Evolutionary conservation across 306 rosid genomes (phyloP).

Genomic region (Cucurbita ficifolia): DNA sequence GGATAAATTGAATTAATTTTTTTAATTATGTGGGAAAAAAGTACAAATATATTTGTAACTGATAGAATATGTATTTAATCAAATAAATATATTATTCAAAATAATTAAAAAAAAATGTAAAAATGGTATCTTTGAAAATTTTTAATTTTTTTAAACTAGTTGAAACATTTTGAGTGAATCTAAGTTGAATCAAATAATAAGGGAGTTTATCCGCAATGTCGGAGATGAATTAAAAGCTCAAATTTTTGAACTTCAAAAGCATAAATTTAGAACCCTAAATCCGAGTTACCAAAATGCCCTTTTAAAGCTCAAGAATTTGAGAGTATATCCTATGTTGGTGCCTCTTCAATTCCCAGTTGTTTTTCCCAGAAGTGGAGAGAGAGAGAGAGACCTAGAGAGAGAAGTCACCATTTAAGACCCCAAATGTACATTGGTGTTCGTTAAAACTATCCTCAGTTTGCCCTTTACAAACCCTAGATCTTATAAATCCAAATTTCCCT

Average conservation of each 20-base stretch:
- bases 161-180: neutral
- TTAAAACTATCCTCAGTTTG: conserved; percentile 19
- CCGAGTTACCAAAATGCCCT: neutral
- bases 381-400: neutral
- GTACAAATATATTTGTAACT: no score
- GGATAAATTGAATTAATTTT: no score
- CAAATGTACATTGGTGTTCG: conserved; percentile 31
- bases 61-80: no score
- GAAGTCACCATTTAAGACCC: conserved; percentile 35
- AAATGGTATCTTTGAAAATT: no score
- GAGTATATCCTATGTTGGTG: conserved; percentile 19
- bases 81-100: no score
- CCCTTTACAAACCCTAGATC: conserved; percentile 57
- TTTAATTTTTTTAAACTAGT: no score
- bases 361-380: neutral
- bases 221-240: neutral
- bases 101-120: no score
- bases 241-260: neutral
- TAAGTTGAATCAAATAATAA: neutral
- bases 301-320: neutral
- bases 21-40: no score
- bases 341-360: conserved; percentile 8
- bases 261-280: neutral
- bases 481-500: conserved; percentile 5
- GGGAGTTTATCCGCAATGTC: neutral